phyloP scores from a whole-genome alignment of 1,284 basidiomycete species.

The Ceratobasidium sp. region DNA sequence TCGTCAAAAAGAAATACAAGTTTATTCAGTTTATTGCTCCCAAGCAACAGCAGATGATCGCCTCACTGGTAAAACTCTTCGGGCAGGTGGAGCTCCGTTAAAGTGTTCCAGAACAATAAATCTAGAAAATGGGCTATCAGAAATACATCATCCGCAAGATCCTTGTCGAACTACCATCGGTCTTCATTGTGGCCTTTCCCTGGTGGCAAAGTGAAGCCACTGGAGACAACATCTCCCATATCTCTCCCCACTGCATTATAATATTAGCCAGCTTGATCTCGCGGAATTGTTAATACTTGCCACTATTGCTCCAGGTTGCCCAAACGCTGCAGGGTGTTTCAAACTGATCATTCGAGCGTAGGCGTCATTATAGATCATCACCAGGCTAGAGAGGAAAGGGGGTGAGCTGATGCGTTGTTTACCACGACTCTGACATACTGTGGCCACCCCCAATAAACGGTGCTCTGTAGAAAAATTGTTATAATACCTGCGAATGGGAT shows the following conservation, averaged over 20 bases:
- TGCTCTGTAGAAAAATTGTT: constrained; percentile 6
- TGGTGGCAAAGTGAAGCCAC: constrained; percentile 21
- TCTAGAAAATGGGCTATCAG: constrained; percentile 13
- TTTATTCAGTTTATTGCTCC: not conserved
- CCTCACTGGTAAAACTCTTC: constrained; percentile 40
- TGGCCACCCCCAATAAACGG: constrained; percentile 40
- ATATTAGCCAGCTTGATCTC: not conserved
- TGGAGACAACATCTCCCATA: constrained; percentile 33
- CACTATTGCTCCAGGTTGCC: constrained; percentile 22
- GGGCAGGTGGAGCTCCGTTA: constrained; percentile 39
- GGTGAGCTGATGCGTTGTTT: not conserved
- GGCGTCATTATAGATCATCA: constrained; percentile 42
- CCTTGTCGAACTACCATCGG: constrained; percentile 21
- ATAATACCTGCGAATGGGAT: too few relatives aligned
- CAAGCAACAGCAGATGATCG: not conserved
- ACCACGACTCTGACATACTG: not conserved
- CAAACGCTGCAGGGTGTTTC: constrained; percentile 40
- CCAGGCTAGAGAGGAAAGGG: constrained; percentile 2
- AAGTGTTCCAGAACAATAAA: constrained; percentile 36
- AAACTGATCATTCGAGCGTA: constrained; percentile 40
- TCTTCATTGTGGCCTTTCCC: constrained; percentile 35
- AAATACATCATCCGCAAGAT: not conserved
- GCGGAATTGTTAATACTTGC: not conserved
- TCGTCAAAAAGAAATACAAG: not conserved
- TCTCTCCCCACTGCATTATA: constrained; percentile 30